phyloP scores from a whole-genome alignment of 805 yeast species.

The Kuraishia floccosa region DNA sequence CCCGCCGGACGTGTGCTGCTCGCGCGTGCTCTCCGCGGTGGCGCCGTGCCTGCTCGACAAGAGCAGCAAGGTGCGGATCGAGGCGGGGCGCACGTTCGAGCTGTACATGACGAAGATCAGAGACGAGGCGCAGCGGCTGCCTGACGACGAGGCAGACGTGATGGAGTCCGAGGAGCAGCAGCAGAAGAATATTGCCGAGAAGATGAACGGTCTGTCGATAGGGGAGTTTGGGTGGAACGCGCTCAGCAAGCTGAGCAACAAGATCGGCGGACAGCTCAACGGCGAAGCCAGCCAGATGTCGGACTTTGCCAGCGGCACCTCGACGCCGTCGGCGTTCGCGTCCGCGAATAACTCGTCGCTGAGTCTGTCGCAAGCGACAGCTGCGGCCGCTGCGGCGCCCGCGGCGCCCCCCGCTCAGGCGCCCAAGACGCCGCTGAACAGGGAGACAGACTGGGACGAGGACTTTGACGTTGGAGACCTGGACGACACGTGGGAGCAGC shows the following conservation, averaged over 20 bases:
- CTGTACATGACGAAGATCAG: constrained; percentile 45
- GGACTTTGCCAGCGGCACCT: background rate
- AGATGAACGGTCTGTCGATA: constrained; percentile 10
- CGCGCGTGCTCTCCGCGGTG: constrained; percentile 71
- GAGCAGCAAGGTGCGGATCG: constrained; percentile 54
- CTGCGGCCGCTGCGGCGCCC: background rate
- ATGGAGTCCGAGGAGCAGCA: constrained; percentile 11
- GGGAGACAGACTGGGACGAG: constrained; percentile 4
- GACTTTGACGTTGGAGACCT: constrained; percentile 10
- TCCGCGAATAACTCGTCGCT: background rate
- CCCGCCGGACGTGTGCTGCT: constrained; percentile 64
- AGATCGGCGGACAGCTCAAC: constrained; percentile 4
- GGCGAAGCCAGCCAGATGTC: constrained; percentile 4
- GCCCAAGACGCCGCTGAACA: background rate
- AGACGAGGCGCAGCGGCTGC: constrained; percentile 26
- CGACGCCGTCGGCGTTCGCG: constrained; percentile 1
- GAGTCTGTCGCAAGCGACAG: background rate
- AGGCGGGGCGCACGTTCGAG: constrained; percentile 62
- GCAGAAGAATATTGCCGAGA: constrained; percentile 6
- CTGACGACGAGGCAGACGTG: constrained; percentile 14
- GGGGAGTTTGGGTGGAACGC: constrained; percentile 10
- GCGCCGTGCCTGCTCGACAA: constrained; percentile 77
- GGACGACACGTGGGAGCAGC: constrained; percentile 21
- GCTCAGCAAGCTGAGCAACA: constrained; percentile 2
- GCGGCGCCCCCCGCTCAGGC: background rate